Conservation (phyloP, 352 stramenopile genomes). For the Phytophthora capsici region DNA sequence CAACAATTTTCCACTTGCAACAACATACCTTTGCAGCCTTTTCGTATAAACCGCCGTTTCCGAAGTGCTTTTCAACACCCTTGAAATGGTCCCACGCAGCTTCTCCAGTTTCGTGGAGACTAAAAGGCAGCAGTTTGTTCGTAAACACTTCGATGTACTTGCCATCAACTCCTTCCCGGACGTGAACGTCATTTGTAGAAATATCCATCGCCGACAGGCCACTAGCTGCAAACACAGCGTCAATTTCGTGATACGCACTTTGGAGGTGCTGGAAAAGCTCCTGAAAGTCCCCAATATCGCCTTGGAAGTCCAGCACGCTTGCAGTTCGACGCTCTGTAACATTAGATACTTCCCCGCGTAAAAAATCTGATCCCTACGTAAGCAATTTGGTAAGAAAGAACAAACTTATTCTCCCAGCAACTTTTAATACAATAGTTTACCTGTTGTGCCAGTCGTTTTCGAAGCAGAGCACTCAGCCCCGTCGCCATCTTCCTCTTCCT, state of each 20-base stretch:
- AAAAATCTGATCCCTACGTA: constrained; percentile 11
- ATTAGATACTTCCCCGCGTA: constrained; percentile 1
- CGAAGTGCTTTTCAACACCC: constrained; percentile 34
- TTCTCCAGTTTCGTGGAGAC: constrained; percentile 23
- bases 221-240: constrained; percentile 39
- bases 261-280: constrained; percentile 44
- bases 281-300: constrained; percentile 43
- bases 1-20: background rate
- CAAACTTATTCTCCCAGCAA: background rate
- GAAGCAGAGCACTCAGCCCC: constrained; percentile 25
- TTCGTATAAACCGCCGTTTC: constrained; percentile 16
- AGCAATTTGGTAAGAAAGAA: background rate
- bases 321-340: constrained; percentile 2
- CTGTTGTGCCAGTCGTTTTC: constrained; percentile 32
- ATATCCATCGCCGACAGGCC: constrained; percentile 22
- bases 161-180: constrained; percentile 28
- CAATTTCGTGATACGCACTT: constrained; percentile 36
- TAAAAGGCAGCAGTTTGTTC: constrained; percentile 40
- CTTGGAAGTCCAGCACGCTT: constrained; percentile 31
- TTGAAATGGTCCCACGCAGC: constrained; percentile 41
- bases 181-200: constrained; percentile 27
- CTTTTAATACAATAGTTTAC: constrained; percentile 3
- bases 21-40: constrained; percentile 8
- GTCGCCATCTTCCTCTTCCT: constrained; percentile 35
- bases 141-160: constrained; percentile 37